A percentile compares a stretch with the other conserved stretches of the same genome.
Conservation (phyloP, 2,329 filamentous ascomycete genomes). For the Tolypocladium nubicola region DNA sequence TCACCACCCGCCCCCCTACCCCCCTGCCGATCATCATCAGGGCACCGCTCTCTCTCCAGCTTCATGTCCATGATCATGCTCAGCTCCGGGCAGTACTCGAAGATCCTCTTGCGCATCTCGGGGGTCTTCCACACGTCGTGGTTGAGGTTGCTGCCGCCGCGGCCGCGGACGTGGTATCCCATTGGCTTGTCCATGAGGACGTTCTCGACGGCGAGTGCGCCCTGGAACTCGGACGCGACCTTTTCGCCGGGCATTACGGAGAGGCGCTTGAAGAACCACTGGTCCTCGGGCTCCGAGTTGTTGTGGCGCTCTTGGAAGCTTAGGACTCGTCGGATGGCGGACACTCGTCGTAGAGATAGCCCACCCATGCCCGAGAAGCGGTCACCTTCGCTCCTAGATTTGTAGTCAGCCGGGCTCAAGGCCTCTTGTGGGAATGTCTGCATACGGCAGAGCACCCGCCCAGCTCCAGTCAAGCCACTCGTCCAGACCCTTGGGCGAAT, state of each 20-base stretch:
- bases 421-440: not conserved
- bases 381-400: conserved; percentile 24
- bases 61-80: conserved; percentile 47
- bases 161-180: conserved; percentile 41
- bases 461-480: conserved; percentile 45
- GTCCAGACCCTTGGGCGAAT: conserved; percentile 38
- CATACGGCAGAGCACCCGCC: conserved; percentile 39
- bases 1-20: not conserved
- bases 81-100: conserved; percentile 46
- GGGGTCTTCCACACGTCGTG: conserved; percentile 36
- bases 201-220: conserved; percentile 38
- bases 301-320: conserved; percentile 38
- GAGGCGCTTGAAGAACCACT: conserved; percentile 42
- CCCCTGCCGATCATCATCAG: conserved; percentile 7
- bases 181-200: conserved; percentile 38
- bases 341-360: conserved; percentile 41
- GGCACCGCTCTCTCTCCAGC: conserved; percentile 36
- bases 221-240: conserved; percentile 30
- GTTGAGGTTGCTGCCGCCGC: conserved; percentile 29
- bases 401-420: not conserved
- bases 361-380: conserved; percentile 42
- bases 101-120: conserved; percentile 32
- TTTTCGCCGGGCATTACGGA: conserved; percentile 35
- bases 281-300: conserved; percentile 40
- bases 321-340: conserved; percentile 36